Conservation (phyloP, 495 filamentous ascomycete species). For the Talaromyces ruber region DNA sequence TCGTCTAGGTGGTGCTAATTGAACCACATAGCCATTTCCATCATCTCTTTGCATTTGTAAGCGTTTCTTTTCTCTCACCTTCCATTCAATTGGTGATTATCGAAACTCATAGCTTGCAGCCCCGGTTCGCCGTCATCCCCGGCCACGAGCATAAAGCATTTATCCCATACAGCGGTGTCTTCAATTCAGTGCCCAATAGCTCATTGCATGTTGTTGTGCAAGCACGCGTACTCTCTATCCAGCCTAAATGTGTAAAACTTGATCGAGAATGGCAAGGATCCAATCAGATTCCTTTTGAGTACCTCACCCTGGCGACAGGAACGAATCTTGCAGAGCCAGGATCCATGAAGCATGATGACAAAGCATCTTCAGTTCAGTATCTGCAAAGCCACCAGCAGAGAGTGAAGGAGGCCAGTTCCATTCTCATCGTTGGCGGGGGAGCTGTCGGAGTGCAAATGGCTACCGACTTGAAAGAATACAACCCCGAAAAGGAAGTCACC, state of each 20-base stretch:
- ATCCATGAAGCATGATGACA: slow-evolving; percentile 37
- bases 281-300: slow-evolving; percentile 35
- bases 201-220: slow-evolving; percentile 28
- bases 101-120: slow-evolving; percentile 16
- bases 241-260: slow-evolving; percentile 26
- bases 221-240: slow-evolving; percentile 34
- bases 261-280: slow-evolving; percentile 40
- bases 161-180: slow-evolving; percentile 39
- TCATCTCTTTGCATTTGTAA: slow-evolving; percentile 45
- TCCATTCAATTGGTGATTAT: background rate
- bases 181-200: slow-evolving; percentile 21
- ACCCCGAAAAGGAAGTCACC: slow-evolving; percentile 47
- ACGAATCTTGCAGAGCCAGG: slow-evolving; percentile 36
- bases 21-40: slow-evolving; percentile 47
- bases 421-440: slow-evolving; percentile 52
- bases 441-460: slow-evolving; percentile 55
- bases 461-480: slow-evolving; percentile 48
- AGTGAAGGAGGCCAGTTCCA: slow-evolving; percentile 27
- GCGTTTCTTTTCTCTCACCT: background rate
- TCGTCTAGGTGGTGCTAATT: slow-evolving; percentile 34
- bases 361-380: slow-evolving; percentile 29
- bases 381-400: slow-evolving; percentile 29
- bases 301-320: slow-evolving; percentile 38
- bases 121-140: slow-evolving; percentile 40
- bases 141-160: slow-evolving; percentile 49